phyloP scores from a whole-genome alignment of 1,284 basidiomycete genomes.

The Melampsora larici-populina region DNA sequence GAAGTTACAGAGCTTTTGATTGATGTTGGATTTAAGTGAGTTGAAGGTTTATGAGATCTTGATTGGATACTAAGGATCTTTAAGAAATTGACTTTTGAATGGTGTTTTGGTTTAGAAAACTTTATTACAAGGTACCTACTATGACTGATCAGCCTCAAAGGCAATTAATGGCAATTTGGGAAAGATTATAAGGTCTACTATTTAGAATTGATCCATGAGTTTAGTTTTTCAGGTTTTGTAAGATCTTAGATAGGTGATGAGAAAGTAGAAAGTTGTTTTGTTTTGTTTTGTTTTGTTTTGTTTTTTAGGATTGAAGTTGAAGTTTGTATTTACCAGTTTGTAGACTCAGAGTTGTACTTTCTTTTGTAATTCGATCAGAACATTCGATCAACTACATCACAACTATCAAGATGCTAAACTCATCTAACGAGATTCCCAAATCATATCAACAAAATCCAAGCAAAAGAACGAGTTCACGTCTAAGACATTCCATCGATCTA shows the following conservation, averaged over 20 bases:
- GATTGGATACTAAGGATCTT: not conserved
- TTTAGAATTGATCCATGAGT: too few species aligned
- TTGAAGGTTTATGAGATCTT: not conserved
- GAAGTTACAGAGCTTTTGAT: not conserved
- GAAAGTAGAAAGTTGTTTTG: too few species aligned
- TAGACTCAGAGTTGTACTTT: too few species aligned
- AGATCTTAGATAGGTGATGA: too few species aligned
- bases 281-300: too few species aligned
- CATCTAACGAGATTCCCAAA: too few species aligned
- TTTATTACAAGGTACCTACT: not conserved
- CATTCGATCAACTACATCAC: too few species aligned
- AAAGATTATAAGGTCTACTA: not conserved
- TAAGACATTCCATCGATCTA: not conserved
- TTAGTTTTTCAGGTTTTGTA: too few species aligned
- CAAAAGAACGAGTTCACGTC: not conserved
- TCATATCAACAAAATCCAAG: not conserved
- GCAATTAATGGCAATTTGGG: not conserved
- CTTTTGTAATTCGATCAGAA: too few species aligned
- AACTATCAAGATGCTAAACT: too few species aligned
- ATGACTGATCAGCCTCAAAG: not conserved
- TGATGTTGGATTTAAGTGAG: constrained; percentile 1
- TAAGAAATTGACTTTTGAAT: not conserved
- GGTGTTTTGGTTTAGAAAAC: not conserved
- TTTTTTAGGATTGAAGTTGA: too few species aligned
- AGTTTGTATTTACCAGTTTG: too few species aligned